Evolutionary conservation across 345 rosid species (phyloP).

Genomic region (Camelina hispida): DNA sequence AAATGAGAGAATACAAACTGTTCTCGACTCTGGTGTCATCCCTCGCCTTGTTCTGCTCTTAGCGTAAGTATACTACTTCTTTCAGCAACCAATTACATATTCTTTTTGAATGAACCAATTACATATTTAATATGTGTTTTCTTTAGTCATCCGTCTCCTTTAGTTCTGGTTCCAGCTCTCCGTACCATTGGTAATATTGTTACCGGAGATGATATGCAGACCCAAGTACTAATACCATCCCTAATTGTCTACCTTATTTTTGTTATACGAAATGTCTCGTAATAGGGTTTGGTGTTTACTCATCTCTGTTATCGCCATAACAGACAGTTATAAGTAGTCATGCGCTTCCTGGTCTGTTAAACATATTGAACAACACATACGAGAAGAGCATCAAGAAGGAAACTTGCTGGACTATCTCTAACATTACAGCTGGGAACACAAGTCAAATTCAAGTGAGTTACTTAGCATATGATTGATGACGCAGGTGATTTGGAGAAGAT

Average conservation of each 20-base stretch:
- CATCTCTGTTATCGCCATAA: conserved; percentile 10
- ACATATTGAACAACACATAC: conserved; percentile 54
- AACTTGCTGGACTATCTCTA: conserved; percentile 88
- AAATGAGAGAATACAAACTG: conserved; percentile 78
- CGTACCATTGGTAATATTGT: conserved; percentile 86
- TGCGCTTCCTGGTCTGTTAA: conserved; percentile 66
- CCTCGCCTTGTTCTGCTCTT: conserved; percentile 73
- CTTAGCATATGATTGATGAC: conserved; percentile 56
- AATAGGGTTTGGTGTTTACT: neutral
- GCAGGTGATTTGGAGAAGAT: conserved; percentile 79
- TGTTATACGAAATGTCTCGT: neutral
- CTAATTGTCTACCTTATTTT: neutral
- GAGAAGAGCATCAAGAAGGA: conserved; percentile 89
- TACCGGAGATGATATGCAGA: conserved; percentile 81
- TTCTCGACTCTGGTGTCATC: conserved; percentile 67
- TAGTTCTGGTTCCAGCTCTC: conserved; percentile 78
- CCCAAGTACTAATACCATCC: conserved; percentile 50
- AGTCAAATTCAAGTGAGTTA: conserved; percentile 75
- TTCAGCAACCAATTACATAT: neutral
- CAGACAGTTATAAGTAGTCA: conserved; percentile 66
- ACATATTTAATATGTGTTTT: neutral
- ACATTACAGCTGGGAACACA: conserved; percentile 79
- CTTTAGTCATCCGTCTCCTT: conserved; percentile 62
- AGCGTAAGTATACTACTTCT: conserved; percentile 51
- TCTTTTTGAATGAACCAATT: neutral